Evolutionary conservation across 192 early-diverging fungal genomes (phyloP).

Genomic region (Backusella mclennaniae): DNA sequence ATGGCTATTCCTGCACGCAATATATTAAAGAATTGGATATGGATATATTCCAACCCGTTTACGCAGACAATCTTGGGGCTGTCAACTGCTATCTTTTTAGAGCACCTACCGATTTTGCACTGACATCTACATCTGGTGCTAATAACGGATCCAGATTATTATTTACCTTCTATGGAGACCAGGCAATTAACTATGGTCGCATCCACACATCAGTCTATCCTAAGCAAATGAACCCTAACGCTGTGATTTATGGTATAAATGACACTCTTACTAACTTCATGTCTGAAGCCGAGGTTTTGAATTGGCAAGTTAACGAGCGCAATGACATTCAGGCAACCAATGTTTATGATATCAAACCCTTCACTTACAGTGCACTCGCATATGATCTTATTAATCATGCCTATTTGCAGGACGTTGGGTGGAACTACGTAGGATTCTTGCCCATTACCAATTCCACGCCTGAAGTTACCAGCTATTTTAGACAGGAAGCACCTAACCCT

Average conservation of each 20-base stretch:
- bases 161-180: conserved; percentile 29
- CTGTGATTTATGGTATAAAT: conserved; percentile 16
- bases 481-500: conserved; percentile 30
- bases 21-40: conserved; percentile 24
- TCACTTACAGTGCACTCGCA: conserved; percentile 24
- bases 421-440: conserved; percentile 38
- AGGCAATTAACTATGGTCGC: conserved; percentile 22
- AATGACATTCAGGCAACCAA: conserved; percentile 31
- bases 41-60: conserved; percentile 23
- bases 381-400: conserved; percentile 26
- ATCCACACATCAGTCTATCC: conserved; percentile 31
- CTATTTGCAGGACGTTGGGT: conserved; percentile 29
- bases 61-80: conserved; percentile 25
- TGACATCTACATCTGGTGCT: conserved; percentile 30
- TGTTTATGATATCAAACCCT: conserved; percentile 28
- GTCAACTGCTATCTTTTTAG: conserved; percentile 31
- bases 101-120: conserved; percentile 12
- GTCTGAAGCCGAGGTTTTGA: conserved; percentile 6
- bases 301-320: conserved; percentile 31
- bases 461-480: conserved; percentile 24
- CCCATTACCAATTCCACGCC: conserved; percentile 31
- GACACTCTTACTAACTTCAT: conserved; percentile 7
- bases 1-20: conserved; percentile 17
- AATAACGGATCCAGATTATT: conserved; percentile 32
- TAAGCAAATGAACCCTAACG: conserved; percentile 34